Percentiles rank a stretch among this genome's conserved stretches.
Conservation (phyloP, 192 early-diverging fungal species). For the Coemansia sp. region DNA sequence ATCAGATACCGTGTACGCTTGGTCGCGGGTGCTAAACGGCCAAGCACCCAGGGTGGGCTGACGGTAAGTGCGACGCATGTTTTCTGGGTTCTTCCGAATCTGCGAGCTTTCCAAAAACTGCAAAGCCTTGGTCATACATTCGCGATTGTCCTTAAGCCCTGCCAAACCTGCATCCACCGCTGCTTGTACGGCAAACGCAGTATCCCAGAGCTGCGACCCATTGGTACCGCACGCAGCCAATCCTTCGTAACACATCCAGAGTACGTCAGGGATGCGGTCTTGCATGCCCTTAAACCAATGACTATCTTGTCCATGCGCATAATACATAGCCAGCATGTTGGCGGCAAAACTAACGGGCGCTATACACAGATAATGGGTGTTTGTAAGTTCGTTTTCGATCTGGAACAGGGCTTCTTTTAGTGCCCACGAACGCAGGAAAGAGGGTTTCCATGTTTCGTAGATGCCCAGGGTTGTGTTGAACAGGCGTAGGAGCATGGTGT, state of each 20-base stretch:
- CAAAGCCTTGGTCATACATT: constrained; percentile 67
- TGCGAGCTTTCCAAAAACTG: constrained; percentile 85
- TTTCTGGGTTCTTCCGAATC: constrained; percentile 75
- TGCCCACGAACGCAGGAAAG: constrained; percentile 65
- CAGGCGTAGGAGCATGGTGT: constrained; percentile 73
- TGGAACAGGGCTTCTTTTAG: constrained; percentile 76
- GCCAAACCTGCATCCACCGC: constrained; percentile 78
- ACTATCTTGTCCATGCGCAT: constrained; percentile 86
- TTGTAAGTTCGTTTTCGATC: constrained; percentile 85
- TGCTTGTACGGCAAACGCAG: constrained; percentile 85
- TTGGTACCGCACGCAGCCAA: constrained; percentile 97
- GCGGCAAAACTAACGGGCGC: constrained; percentile 94
- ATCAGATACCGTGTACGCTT: constrained; percentile 95
- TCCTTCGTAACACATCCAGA: constrained; percentile 91
- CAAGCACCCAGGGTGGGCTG: constrained; percentile 89
- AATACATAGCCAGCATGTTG: constrained; percentile 86
- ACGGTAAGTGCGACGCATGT: constrained; percentile 73
- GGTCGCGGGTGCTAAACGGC: constrained; percentile 93
- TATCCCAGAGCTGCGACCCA: constrained; percentile 97
- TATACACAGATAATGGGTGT: constrained; percentile 86
- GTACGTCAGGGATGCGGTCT: constrained; percentile 75
- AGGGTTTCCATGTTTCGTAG: constrained; percentile 72
- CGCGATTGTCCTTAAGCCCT: constrained; percentile 66
- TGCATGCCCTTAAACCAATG: constrained; percentile 74
- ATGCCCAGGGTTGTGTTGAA: constrained; percentile 70